phyloP scores from a whole-genome alignment of 2,329 filamentous ascomycete genomes.

The Cercospora beticola region DNA sequence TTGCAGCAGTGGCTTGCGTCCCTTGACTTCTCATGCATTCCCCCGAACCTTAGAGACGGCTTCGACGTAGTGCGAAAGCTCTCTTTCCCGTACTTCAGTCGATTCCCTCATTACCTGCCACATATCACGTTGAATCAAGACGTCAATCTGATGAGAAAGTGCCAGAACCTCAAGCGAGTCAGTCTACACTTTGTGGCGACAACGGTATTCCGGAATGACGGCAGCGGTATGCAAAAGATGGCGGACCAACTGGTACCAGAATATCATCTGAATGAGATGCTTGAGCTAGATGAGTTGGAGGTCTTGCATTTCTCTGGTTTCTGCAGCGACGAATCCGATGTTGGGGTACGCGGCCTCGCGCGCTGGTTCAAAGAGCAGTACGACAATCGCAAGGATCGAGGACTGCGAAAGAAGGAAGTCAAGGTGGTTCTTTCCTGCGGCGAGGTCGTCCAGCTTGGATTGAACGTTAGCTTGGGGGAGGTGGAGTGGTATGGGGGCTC shows the following conservation, averaged over 20 bases:
- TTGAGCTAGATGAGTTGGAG: background rate
- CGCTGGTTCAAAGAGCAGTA: background rate
- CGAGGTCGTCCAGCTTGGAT: background rate
- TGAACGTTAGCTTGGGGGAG: too few species aligned
- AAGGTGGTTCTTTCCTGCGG: background rate
- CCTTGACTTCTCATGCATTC: background rate
- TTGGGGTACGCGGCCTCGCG: background rate
- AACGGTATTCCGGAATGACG: background rate
- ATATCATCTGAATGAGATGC: background rate
- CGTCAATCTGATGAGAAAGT: slow-evolving; percentile 15
- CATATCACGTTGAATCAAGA: slow-evolving; percentile 16
- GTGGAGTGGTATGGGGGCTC: too few species aligned
- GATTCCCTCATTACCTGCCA: background rate
- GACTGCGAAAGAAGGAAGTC: background rate
- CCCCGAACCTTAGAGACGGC: background rate
- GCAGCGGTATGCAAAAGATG: background rate
- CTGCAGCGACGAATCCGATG: background rate
- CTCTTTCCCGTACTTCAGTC: background rate
- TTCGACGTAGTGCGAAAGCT: background rate
- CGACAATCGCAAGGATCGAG: background rate
- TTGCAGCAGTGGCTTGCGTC: too few species aligned
- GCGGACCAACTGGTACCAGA: background rate
- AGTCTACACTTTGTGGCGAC: background rate
- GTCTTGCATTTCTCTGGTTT: background rate
- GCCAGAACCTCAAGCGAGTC: background rate